Evolutionary conservation across 305 asterid genomes (phyloP), one percentile per base, ranked within the genome.

Genomic region (Fraxinus paxiana): DNA sequence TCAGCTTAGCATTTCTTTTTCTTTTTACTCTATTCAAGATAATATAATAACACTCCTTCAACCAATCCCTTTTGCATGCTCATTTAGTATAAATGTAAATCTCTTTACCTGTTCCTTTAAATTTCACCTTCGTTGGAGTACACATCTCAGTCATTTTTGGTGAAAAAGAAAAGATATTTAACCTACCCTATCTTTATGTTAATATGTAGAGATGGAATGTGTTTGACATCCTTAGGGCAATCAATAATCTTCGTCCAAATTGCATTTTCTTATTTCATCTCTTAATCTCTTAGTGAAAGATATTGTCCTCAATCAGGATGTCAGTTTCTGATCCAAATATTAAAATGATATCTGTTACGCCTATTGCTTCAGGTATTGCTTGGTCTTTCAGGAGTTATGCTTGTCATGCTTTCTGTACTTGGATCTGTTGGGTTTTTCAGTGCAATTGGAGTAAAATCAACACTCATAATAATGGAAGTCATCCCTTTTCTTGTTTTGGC

Each of bases 401-500:
- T 96, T 75, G 99, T 96, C 90, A 88, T 96, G 93, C 98, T 96
- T 65, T 96, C 99, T 76, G 98, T 96, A 81, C 97, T 94, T 79
- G 99, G 97, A 78, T 94, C 48, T 35, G 99, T 94, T 80, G 99
- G 99, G 46, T 90, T 94, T 86, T 96, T 92, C 93, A 96, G 99
- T 86, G 95, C 97, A 54, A 82, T 94, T 59, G 98, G 99, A 77
- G 91, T 96, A 75, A 94, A 96, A 86, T 96, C 99, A 31, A 96
- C 99, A 35, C 96, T 96, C 17, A 96, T 96, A 82, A 96, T 96
- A 31, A 93, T 96, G 99, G 99, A 96, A 96, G 99, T 96, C 92
- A 94, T 96, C 85, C 99, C 99, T 20, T 96, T 96, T 84, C 99
- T 96, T 85, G 99, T 94, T 85, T 90, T 96, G 84, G 99, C 99